Base-by-base conservation (phyloP, 2,329 filamentous ascomycete genomes). In the Claviceps cyperi region DNA sequence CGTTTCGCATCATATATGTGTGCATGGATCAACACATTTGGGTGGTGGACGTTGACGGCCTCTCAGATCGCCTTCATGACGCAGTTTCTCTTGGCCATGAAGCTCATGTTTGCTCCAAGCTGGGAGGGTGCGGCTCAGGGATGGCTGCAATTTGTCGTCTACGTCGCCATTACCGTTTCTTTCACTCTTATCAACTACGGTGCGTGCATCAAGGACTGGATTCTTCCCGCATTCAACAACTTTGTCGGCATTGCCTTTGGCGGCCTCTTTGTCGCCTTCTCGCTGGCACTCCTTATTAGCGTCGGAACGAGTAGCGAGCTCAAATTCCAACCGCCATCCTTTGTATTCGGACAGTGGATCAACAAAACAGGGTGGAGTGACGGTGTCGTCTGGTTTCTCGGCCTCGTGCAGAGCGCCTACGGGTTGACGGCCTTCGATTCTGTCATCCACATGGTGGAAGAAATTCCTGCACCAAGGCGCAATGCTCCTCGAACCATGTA, bases 1-100 rank as follows among this genome's bases (percentile, higher is more conserved):
- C 68, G 76, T 1, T 75, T 77, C 52, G 57, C 62, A 4, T 76
- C 73, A 1, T 80, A 79, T 56, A 68, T 79, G 62, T 77, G 74
- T 54, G 76, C 76, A 2, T 79, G 75, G 74, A 76, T 78, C 57
- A 79, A 79, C 59, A 76, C 71, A 0, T 78, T 78, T 51, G 76
- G 76, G 13, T 80, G 76, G 76, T 77, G 74, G 68, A 72, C 74
- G 0, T 60, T 79, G 51, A 73, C 72, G 0, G 76, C 76, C 0
- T 77, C 73, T 1, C 72, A 76, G 52, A 67, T 73, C 22, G 75
- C 74, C 13, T 79, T 80, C 56, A 78, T 79, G 74, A 72, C 73
- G 3, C 68, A 77, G 55, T 77, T 80, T 47, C 64, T 78, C 50
- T 63, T 80, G 5, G 70, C 72, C n/a, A 74, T 79, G 67, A 76